Base-by-base conservation (phyloP, 2,329 filamentous ascomycete genomes). In the Venturia effusa region DNA sequence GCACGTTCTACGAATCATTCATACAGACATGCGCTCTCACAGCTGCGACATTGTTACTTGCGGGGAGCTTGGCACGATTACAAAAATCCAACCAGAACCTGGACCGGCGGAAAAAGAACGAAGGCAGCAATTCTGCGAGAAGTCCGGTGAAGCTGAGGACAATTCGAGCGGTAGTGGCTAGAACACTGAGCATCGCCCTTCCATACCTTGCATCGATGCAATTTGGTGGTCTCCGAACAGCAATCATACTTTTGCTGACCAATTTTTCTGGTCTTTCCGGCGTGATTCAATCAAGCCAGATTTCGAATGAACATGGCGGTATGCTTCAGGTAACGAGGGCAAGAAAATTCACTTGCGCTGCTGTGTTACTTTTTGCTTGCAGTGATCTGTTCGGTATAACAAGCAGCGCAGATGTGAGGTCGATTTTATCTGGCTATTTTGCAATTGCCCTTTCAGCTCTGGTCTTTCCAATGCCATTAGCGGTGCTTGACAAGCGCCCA, bases 181-280 rank as follows among this genome's bases (percentile, higher is more conserved):
- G 74, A 61, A 68, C 75, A n/a, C 64, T 75, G 37, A 74, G 78
- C 22, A 69, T 82, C 27, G 72, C 76, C 3, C 68, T 86, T 37
- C 84, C 84, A 0, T 81, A 84, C 68, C 85, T 83, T 69, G 81
- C 83, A 10, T 72, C 80, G 0, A 75, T 83, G 66, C 79, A 83
- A 64, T 70, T 85, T 15, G 83, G 83, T 10, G 82, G 80, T 15
- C 76, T 80, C 64, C 74, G 80, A 62, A 79, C 80, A n/a, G 80
- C 80, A 13, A 71, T 84, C n/a, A 67, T 79, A 1, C 67, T 85
- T 34, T 71, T 84, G 54, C 71, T 79, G 40, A 76, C 78, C 8
- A 67, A 77, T 2, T 76, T 79, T 8, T 77, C 79, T 17, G 79
- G 79, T 8, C 65, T 84, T 27, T 39, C 39, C 45, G 40, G 55